Base-by-base conservation (phyloP, 371 early-diverging fungal species). In the Mucor saturninus region DNA sequence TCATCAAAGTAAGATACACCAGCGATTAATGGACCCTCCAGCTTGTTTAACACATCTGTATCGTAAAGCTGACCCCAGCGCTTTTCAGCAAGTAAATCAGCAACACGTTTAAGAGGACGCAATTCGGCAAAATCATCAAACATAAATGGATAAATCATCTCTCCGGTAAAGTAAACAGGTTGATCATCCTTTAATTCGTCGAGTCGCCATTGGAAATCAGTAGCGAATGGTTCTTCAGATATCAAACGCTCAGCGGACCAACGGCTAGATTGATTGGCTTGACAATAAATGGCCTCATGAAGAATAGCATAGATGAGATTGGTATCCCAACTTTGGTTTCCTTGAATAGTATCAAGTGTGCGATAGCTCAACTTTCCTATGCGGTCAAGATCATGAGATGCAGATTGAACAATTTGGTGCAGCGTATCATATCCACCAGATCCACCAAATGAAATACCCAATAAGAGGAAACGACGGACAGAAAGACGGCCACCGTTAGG, bases 101-200 rank as follows among this genome's bases (percentile, higher is more conserved):
- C 91, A 0, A 87, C 85, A 2, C 79, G 77, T 46, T 85, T 86
- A 26, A 90, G 67, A 13, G 84, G 84, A 13, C 75, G 74, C 39
- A 91, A 75, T 50, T 88, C 87, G 4, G 83, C 78, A 64, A 84
- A 90, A 59, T 91, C 90, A 38, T 90, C 89, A 56, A 90, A 76
- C 91, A 91, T 91, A 79, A 89, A 90, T 31, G 89, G 88, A 58
- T 87, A 89, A 64, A 91, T 84, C 15, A 79, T 86, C 62, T 91
- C 91, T 26, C 91, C 91, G 28, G 79, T 77, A 31, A 82, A 82
- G 58, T 75, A 57, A 28, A 81, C 64, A 13, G 72, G 68, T 28
- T 75, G 65, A 30, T 67, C 72, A 5, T 67, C 58, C 38, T 61
- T 52, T 6, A 83, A 59, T n/a, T 76, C 66, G 21, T 83, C 75